Evolutionary conservation across 805 yeast genomes (phyloP), one percentile per base, ranked within the genome.

Genomic region (Ogataea pignaliae): DNA sequence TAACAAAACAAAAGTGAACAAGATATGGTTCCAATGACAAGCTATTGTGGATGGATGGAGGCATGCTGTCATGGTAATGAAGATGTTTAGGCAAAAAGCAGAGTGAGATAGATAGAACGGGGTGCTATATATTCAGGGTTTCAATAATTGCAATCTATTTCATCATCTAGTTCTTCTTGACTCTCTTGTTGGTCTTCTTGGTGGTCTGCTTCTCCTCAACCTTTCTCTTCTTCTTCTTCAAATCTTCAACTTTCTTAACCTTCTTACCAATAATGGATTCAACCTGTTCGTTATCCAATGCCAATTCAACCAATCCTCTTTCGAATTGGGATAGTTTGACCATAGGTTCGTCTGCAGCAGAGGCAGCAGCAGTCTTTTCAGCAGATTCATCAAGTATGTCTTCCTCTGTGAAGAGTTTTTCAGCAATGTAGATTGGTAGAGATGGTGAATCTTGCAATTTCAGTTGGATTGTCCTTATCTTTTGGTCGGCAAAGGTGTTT

Each of bases 381-480:
- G 59, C 51, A 10, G 56, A 51, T 15, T 64, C 70, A 11, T 63
- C 66, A 9, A 66, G 62, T 34, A 77, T 65, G 55, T 82, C 87
- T 34, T 66, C 68, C 18, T 76, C 81, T 32, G 60, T 55, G 59
- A 65, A 75, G 41, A 83, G 60, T 51, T 71, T 73, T 29, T 84
- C 83, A 37, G 84, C 71, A 59, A 82, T 78, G 66, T 72, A 93
- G 47, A 93, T 71, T 37, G 99, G 98, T 55, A 93, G 70, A 9
- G 90, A 78, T 16, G 97, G 96, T 16, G 96, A 87, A 35, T 66
- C 64, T 45, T 72, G 68, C 11, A 91, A 73, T 69, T 88, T 88
- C 48, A 86, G 61, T 57, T 76, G 78, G 30, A 83, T 68, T 33
- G 77, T 76, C 65, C 80, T 84, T 60, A 78, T 73, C 34, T 64